phyloP scores from a whole-genome alignment of 257 asterid species.

The Knoxia roxburghii region DNA sequence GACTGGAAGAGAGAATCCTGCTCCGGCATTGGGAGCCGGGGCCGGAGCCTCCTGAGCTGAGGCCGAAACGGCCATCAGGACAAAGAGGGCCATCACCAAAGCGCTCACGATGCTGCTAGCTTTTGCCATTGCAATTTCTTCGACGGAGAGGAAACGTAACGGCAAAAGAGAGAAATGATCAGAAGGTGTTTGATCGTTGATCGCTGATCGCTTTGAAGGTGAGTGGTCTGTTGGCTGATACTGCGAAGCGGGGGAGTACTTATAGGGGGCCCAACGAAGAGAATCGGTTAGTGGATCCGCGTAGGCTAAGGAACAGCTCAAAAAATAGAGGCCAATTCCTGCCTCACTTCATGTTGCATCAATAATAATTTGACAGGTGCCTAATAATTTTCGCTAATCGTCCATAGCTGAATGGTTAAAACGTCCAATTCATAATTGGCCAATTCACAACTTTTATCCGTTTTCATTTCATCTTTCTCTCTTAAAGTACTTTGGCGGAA shows the following conservation, averaged over 20 bases:
- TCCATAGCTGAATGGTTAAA: no score
- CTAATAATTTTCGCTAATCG: no score
- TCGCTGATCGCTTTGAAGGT: no score
- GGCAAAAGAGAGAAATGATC: not conserved
- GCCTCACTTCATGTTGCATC: no score
- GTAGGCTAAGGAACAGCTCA: conserved; percentile 4
- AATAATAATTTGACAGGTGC: no score
- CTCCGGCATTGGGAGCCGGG: conserved; percentile 32
- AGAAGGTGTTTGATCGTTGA: not conserved
- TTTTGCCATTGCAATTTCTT: conserved; percentile 19
- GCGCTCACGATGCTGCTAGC: conserved; percentile 20
- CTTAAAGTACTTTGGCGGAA: no score
- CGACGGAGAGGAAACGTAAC: not conserved
- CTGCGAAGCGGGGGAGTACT: not conserved
- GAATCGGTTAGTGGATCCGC: not conserved
- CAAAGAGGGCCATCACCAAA: conserved; percentile 7
- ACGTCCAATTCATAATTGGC: no score
- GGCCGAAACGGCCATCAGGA: conserved; percentile 1
- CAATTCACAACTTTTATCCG: no score
- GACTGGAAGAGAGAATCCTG: conserved; percentile 21
- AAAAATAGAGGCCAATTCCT: no score
- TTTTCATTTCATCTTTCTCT: no score
- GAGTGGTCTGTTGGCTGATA: not conserved
- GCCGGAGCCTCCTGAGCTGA: conserved; percentile 30
- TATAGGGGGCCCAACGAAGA: not conserved